Conservation (phyloP, 1,284 basidiomycete species). For the Tausonia pullulans region DNA sequence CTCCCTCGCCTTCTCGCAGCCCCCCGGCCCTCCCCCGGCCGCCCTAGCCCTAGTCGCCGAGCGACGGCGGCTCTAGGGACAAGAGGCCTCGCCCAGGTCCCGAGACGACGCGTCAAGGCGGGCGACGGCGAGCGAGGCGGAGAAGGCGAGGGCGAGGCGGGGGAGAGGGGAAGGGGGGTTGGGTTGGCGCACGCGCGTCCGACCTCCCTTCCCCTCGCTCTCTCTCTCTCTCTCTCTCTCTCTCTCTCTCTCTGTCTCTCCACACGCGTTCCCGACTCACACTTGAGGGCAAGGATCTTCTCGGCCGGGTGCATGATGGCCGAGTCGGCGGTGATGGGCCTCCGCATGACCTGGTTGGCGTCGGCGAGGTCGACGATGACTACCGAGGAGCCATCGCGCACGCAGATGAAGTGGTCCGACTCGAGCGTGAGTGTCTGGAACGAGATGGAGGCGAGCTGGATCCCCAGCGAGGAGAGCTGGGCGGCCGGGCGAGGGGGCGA, state of each 20-base stretch:
- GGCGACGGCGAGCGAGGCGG: background rate
- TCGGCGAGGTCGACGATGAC: slow-evolving; percentile 94
- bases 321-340: slow-evolving; percentile 95
- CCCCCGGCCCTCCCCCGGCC: background rate
- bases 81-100: too few relatives aligned
- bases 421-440: slow-evolving; percentile 95
- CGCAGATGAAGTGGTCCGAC: slow-evolving; percentile 90
- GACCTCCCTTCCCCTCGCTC: background rate
- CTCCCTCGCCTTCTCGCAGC: background rate
- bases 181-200: background rate
- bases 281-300: slow-evolving; percentile 94
- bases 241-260: too few relatives aligned
- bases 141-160: background rate
- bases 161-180: background rate
- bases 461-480: slow-evolving; percentile 88
- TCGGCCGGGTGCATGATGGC: slow-evolving; percentile 97
- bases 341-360: slow-evolving; percentile 88
- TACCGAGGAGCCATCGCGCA: slow-evolving; percentile 78
- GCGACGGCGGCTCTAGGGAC: too few relatives aligned
- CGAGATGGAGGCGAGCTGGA: slow-evolving; percentile 92
- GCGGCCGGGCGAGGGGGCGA: background rate
- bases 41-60: background rate
- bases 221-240: background rate
- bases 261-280: slow-evolving; percentile 36
- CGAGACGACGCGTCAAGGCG: background rate